Evolutionary conservation across 1,139 yeast species (phyloP), one percentile per base, ranked within the genome.

Genomic region (Magnusiomyces tetraspermus): DNA sequence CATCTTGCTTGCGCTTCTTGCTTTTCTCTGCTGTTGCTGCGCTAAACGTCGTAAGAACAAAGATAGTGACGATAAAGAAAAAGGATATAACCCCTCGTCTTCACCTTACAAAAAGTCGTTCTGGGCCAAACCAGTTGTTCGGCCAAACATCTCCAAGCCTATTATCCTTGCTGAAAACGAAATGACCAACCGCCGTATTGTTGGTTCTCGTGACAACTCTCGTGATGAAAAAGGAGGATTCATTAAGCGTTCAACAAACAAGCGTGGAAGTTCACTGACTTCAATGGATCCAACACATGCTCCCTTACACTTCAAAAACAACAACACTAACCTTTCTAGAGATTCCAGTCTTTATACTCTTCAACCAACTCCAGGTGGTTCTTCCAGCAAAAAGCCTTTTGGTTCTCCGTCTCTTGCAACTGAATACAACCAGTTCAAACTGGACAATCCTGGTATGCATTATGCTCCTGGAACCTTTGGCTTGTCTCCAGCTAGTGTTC

Each of bases 11-110:
- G 71, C 76, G 1, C 72, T 74, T 0, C 53, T 84, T 1, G 51
- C 88, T 11, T 60, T 85, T 33, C 71, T 79, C 63, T 43, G 48
- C 37, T 49, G 40, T 44, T 53, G 50, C 33, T 77, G 81, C 65
- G 80, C 86, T 63, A 17, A 21, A 19, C 79, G 86, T 66, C 76
- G 76, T 54, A 28, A 33, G 17, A 75, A 62, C 61, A 65, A 38
- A 66, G 11, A 21, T 11, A 21, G 3, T 28, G 23, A 15, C 5
- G 69, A 43, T 56, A 1, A 38, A 44, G 44, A 22, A 46, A 33
- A 19, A 30, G 33, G 33, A 28, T 8, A 28, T n/a, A n/a, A n/a
- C n/a, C n/a, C n/a, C n/a, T n/a, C 11, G 33, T 28, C 33, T 28
- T 28, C 11, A 11, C 11, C 33, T 28, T 11, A 11, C 6, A 28